Base-by-base conservation (phyloP, 371 early-diverging fungal genomes). In the Rhizomucor pusillus region DNA sequence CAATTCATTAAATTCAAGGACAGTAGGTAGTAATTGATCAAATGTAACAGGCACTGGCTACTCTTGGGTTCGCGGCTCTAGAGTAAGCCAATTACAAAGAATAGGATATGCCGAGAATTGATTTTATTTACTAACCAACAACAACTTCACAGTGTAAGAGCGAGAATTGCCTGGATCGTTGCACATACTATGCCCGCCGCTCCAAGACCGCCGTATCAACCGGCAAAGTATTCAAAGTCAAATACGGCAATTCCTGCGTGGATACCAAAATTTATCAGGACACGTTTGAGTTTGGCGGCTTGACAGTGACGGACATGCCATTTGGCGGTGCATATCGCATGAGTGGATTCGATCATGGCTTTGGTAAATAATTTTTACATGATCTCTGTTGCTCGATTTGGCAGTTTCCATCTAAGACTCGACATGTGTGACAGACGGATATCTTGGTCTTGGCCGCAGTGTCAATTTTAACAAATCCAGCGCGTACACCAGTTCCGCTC, bases 51-150 rank as follows among this genome's bases (percentile, higher is more conserved):
- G 40, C 25, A 43, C 65, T 18, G 75, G 75, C 40, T 75, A 60
- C 57, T 71, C 72, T 45, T 75, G 75, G 75, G 67, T 75, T 50
- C 75, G 75, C 52, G 72, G 71, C 49, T 67, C 65, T 52, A 59
- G 61, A 54, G 71, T 71, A 62, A 6, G 12, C 1, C 50, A 18
- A 41, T n/a, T n/a, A n/a, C n/a, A n/a, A n/a, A n/a, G n/a, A n/a
- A n/a, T n/a, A n/a, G n/a, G n/a, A 16, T 35, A 20, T 35, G 14
- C 12, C 12, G 23, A 1, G 16, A 52, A 52, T 41, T 50, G n/a
- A 12, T 19, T 10, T 54, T 24, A 16, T n/a, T 36, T 12, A 47
- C 24, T 20, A 52, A n/a, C 16, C 33, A 24, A 13, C 3, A 9
- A 29, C 18, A 48, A 25, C 25, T 10, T 12, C 24, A 7, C 45